Evolutionary conservation across 2,329 filamentous ascomycete species (phyloP).

Genomic region (Colletotrichum tabaci): DNA sequence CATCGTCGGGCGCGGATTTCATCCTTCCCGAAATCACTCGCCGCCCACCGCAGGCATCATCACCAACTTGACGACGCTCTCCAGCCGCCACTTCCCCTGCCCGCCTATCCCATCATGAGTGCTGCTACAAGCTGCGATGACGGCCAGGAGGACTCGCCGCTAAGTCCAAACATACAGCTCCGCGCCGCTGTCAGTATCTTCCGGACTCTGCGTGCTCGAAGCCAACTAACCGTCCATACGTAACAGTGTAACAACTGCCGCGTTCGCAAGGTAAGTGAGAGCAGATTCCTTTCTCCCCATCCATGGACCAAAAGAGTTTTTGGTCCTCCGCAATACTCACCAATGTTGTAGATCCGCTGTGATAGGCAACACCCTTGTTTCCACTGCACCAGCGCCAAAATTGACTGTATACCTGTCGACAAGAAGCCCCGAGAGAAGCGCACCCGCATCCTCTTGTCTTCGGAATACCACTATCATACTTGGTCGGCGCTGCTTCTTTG

Average conservation of each 20-base stretch:
- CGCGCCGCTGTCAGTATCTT: constrained; percentile 17
- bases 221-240: constrained; percentile 45
- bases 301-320: not conserved
- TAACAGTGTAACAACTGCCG: too few relatives aligned
- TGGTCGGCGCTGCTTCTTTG: not conserved
- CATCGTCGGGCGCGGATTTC: not conserved
- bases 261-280: too few relatives aligned
- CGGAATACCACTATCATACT: constrained; percentile 47
- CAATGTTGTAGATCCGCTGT: constrained; percentile 50
- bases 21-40: not conserved
- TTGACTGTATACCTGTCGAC: constrained; percentile 51
- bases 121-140: too few relatives aligned
- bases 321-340: constrained; percentile 1
- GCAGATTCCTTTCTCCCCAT: too few relatives aligned
- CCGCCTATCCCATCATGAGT: too few relatives aligned
- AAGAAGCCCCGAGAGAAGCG: constrained; percentile 52
- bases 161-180: not conserved
- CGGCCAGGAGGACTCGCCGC: not conserved
- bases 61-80: too few relatives aligned
- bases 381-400: constrained; percentile 52
- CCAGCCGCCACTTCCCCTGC: too few relatives aligned
- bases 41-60: too few relatives aligned
- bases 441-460: constrained; percentile 52
- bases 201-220: constrained; percentile 44
- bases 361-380: constrained; percentile 53